Percentiles rank a stretch among this genome's conserved stretches.
Conservation (phyloP, 169 alveolate genomes). For the Babesia ovis region DNA sequence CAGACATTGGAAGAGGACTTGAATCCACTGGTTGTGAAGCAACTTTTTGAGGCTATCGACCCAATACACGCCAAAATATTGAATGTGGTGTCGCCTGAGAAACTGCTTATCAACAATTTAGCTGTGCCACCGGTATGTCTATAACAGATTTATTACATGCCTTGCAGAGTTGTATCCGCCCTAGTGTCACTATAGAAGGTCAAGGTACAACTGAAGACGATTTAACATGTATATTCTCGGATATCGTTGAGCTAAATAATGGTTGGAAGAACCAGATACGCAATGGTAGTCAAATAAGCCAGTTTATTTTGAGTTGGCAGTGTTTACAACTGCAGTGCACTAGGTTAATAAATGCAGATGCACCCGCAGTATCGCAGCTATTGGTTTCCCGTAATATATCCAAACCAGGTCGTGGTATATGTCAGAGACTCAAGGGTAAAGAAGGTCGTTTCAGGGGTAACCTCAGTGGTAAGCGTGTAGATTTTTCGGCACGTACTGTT, state of each 20-base stretch:
- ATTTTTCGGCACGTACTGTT: constrained; percentile 98
- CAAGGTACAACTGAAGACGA: constrained; percentile 94
- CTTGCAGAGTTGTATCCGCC: constrained; percentile 88
- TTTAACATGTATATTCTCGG: constrained; percentile 89
- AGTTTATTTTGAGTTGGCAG: constrained; percentile 86
- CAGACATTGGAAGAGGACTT: constrained; percentile 84
- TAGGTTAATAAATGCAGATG: constrained; percentile 89
- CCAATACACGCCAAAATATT: constrained; percentile 90
- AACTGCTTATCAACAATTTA: constrained; percentile 87
- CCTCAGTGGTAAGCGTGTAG: constrained; percentile 98
- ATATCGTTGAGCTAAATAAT: constrained; percentile 84
- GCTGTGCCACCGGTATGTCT: constrained; percentile 93
- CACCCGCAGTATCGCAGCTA: constrained; percentile 89
- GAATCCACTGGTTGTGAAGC: constrained; percentile 88
- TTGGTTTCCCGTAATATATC: constrained; percentile 78
- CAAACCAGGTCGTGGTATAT: constrained; percentile 82
- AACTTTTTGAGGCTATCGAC: constrained; percentile 86
- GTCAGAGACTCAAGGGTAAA: constrained; percentile 86
- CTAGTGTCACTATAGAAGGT: constrained; percentile 91
- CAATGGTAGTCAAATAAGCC: constrained; percentile 84
- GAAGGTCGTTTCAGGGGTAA: constrained; percentile 99
- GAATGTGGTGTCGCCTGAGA: constrained; percentile 91
- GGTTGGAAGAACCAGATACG: constrained; percentile 81
- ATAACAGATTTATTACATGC: background rate
- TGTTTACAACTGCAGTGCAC: constrained; percentile 87